Base-by-base conservation (phyloP, 148 eudicot genomes). In the Pouteria glomerata region DNA sequence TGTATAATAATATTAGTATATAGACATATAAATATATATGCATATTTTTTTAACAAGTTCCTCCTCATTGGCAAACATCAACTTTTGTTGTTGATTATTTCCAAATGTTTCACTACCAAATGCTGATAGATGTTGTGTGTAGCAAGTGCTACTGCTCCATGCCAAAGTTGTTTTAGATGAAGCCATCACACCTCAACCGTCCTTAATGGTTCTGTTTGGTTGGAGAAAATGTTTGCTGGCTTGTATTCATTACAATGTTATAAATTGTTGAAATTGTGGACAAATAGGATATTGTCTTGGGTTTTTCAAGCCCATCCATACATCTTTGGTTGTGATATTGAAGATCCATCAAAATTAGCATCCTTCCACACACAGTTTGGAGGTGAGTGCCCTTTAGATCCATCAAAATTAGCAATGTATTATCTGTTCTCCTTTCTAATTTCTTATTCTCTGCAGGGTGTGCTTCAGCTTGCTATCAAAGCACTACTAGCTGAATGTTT, bases 311-410 rank as follows among this genome's bases (percentile, higher is more conserved):
- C n/a, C n/a, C n/a, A n/a, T n/a, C n/a, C n/a, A n/a, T n/a, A n/a
- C n/a, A n/a, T n/a, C n/a, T 72, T 83, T 91, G 85, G 89, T 95
- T 68, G 98, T 59, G 98, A 89, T 66, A 76, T 95, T 69, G 98
- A 95, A 84, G 98, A 95, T 80, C 86, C 92, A 71, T 56, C 59
- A 85, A 65, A 77, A 78, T 77, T 83, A 76, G 71, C 80, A 70
- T 44, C 72, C 86, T 67, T 77, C 76, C 45, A 47, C 79, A 47
- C 81, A 83, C 45, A 81, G 73, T 78, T 78, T 83, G 33, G 89
- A 95, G 87, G 94, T 95, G 73, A 77, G 77, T 55, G 30, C 73
- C 31, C 5, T 50, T 70, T 57, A 29, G 51, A 15, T 24, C 59
- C 10, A 27, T 53, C 37, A 24, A 55, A 16, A 50, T 56, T 18